Evolutionary conservation across 2,329 filamentous ascomycete species (phyloP).

Genomic region (Ophiostoma sp.): DNA sequence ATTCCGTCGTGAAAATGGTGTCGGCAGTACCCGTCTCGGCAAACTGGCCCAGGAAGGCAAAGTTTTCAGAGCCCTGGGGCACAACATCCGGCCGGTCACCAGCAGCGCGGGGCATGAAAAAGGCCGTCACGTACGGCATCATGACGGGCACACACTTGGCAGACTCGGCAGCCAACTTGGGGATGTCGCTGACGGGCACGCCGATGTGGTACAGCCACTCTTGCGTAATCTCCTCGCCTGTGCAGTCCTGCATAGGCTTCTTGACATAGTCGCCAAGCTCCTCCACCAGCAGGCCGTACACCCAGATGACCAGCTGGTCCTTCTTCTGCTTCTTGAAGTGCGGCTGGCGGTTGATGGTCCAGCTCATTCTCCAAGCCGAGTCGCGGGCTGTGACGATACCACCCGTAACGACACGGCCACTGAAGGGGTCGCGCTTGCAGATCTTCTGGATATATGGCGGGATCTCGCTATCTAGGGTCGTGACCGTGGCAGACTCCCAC

Average conservation of each 20-base stretch:
- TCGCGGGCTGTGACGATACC: constrained; percentile 43
- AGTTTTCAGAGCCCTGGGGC: constrained; percentile 40
- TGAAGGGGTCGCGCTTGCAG: constrained; percentile 36
- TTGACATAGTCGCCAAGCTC: constrained; percentile 40
- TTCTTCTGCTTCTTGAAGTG: constrained; percentile 42
- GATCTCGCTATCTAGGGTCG: constrained; percentile 38
- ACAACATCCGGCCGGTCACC: constrained; percentile 44
- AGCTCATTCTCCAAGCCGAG: constrained; percentile 43
- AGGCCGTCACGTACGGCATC: constrained; percentile 43
- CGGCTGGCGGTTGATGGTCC: constrained; percentile 45
- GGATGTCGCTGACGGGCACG: constrained; percentile 36
- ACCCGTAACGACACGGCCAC: constrained; percentile 38
- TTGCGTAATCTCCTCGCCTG: constrained; percentile 42
- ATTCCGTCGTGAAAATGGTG: constrained; percentile 43
- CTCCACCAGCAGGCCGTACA: constrained; percentile 43
- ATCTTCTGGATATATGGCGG: constrained; percentile 38
- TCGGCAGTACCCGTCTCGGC: constrained; percentile 42
- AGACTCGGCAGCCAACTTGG: constrained; percentile 32
- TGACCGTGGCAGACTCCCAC: constrained; percentile 44
- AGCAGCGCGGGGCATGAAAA: constrained; percentile 39
- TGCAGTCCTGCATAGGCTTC: constrained; percentile 45
- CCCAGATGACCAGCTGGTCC: constrained; percentile 42
- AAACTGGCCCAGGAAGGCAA: constrained; percentile 45
- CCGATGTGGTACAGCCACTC: constrained; percentile 43
- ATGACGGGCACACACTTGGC: constrained; percentile 41